These are phyloP conservation scores for Aphanomyces stellatus DNA, from an alignment of 352 stramenopile species.

Conservation along the genomic window DNA sequence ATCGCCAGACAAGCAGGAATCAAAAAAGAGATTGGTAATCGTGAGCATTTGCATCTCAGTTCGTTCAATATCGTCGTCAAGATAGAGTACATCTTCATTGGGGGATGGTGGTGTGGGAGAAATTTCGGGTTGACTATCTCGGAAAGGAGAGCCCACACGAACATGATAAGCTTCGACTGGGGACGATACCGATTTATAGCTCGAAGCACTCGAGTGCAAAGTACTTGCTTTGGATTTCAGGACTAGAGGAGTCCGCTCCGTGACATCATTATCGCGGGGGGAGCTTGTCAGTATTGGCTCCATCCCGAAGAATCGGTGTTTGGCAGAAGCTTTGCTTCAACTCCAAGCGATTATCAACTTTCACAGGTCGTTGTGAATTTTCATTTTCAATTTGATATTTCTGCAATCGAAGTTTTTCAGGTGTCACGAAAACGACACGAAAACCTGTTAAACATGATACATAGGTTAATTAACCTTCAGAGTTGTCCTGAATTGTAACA, in stretches of 20 bases:
- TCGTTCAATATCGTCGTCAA: slow-evolving; percentile 1
- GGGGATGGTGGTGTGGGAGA: slow-evolving; percentile 5
- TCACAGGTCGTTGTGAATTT: too few relatives aligned
- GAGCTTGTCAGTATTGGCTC: background rate
- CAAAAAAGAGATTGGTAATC: slow-evolving; percentile 18
- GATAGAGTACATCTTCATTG: background rate
- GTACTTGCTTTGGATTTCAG: background rate
- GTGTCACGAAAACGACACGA: too few relatives aligned
- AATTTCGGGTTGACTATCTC: background rate
- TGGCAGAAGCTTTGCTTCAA: background rate
- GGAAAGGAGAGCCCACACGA: background rate
- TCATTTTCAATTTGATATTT: too few relatives aligned
- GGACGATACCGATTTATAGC: slow-evolving; percentile 3
- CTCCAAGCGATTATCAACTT: background rate
- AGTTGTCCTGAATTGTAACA: too few relatives aligned
- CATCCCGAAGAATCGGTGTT: background rate
- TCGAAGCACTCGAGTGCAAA: background rate
- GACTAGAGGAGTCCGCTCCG: background rate
- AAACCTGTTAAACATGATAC: too few relatives aligned
- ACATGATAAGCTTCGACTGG: background rate
- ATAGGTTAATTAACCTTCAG: too few relatives aligned
- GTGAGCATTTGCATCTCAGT: too few relatives aligned
- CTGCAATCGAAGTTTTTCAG: too few relatives aligned
- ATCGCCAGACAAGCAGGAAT: slow-evolving; percentile 66
- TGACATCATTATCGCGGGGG: background rate